phyloP scores from a whole-genome alignment of 2,329 filamentous ascomycete species.

The Botrytis pseudocinerea region DNA sequence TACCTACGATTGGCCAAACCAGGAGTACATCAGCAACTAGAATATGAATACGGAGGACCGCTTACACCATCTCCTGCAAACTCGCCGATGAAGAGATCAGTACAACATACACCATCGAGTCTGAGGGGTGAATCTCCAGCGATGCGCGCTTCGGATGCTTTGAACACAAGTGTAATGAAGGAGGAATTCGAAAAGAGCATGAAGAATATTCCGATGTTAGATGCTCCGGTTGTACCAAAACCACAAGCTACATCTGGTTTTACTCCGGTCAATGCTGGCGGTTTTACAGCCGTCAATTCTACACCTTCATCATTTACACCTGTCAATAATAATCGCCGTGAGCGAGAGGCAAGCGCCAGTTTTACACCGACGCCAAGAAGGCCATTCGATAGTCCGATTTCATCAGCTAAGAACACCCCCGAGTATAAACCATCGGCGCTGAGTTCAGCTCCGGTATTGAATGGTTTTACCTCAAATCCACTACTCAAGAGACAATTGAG shows the following conservation, averaged over 20 bases:
- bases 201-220: slow-evolving; percentile 41
- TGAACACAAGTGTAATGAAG: slow-evolving; percentile 55
- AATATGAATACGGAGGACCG: slow-evolving; percentile 89
- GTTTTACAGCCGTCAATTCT: slow-evolving; percentile 67
- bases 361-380: slow-evolving; percentile 52
- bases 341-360: slow-evolving; percentile 54
- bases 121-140: slow-evolving; percentile 67
- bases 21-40: slow-evolving; percentile 92
- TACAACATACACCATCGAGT: slow-evolving; percentile 59
- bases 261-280: slow-evolving; percentile 49
- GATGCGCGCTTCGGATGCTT: slow-evolving; percentile 54
- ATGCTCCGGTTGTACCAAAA: slow-evolving; percentile 36
- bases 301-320: slow-evolving; percentile 56
- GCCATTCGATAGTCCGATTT: slow-evolving; percentile 62
- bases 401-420: slow-evolving; percentile 64
- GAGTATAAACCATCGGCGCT: slow-evolving; percentile 60
- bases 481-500: slow-evolving; percentile 75
- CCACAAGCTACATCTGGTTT: slow-evolving; percentile 39
- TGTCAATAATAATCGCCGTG: slow-evolving; percentile 47
- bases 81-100: slow-evolving; percentile 70
- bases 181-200: slow-evolving; percentile 40
- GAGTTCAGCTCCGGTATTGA: slow-evolving; percentile 52
- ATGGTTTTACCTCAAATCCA: slow-evolving; percentile 53
- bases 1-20: slow-evolving; percentile 90
- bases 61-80: slow-evolving; percentile 76